Evolutionary conservation across 2,329 filamentous ascomycete genomes (phyloP).

Genomic region (Colletotrichum spaethianum): DNA sequence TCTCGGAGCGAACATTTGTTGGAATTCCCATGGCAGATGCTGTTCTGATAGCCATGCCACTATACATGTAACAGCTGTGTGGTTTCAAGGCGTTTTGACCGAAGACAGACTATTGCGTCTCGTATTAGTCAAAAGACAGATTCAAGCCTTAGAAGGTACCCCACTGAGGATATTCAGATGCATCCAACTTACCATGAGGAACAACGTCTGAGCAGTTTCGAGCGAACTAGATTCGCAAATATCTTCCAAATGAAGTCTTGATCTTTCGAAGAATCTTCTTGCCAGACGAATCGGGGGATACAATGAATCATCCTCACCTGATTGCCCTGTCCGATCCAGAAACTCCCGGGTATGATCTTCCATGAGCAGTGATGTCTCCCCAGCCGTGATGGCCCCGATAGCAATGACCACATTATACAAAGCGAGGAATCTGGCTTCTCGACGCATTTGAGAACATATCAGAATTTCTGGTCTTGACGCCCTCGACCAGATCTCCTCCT

Average conservation of each 20-base stretch:
- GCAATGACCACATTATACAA: constrained; percentile 39
- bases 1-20: constrained; percentile 39
- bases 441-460: constrained; percentile 6
- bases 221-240: constrained; percentile 43
- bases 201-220: constrained; percentile 40
- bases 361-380: constrained; percentile 41
- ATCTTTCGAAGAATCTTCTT: constrained; percentile 40
- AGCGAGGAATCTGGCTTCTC: constrained; percentile 34
- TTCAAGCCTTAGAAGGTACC: background rate
- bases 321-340: constrained; percentile 31
- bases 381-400: constrained; percentile 41
- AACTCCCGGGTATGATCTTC: constrained; percentile 38
- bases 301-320: constrained; percentile 27
- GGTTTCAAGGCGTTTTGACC: constrained; percentile 52
- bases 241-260: constrained; percentile 38
- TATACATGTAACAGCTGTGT: constrained; percentile 53
- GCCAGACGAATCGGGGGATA: constrained; percentile 40
- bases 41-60: constrained; percentile 52
- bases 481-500: constrained; percentile 40
- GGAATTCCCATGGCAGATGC: constrained; percentile 52
- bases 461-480: background rate
- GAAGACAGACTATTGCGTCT: constrained; percentile 44
- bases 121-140: background rate
- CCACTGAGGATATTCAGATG: background rate
- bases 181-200: constrained; percentile 38